A percentile compares a stretch with the other conserved stretches of the same genome.
phyloP scores from a whole-genome alignment of 305 asterid genomes.

The Salvia sclarea region DNA sequence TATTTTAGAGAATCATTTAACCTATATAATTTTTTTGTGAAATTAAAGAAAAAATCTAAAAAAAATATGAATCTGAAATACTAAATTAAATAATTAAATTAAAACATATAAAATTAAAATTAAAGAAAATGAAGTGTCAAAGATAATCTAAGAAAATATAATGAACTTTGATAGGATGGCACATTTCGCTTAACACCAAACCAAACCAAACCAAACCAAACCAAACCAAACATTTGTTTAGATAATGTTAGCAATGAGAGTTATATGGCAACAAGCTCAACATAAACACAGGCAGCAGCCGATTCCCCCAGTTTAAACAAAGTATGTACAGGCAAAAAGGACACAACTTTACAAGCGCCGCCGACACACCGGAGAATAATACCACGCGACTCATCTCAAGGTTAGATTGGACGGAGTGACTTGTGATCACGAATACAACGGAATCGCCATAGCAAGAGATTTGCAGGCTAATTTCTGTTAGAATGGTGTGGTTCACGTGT shows the following conservation, averaged over 20 bases:
- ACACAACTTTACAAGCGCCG: background rate
- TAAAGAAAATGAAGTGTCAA: too few relatives aligned
- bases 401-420: background rate
- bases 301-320: background rate
- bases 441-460: conserved; percentile 4
- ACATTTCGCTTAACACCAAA: too few relatives aligned
- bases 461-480: conserved; percentile 11
- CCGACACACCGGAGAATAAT: background rate
- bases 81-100: too few relatives aligned
- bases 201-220: background rate
- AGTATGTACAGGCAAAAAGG: background rate
- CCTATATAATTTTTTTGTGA: too few relatives aligned
- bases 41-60: too few relatives aligned
- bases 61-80: too few relatives aligned
- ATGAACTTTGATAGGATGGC: too few relatives aligned
- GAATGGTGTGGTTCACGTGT: background rate
- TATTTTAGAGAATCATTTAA: too few relatives aligned
- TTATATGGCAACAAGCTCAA: background rate
- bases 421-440: background rate
- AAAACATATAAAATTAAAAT: too few relatives aligned
- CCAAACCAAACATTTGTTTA: background rate
- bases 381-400: background rate
- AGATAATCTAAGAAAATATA: too few relatives aligned
- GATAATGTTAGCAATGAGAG: background rate
- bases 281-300: background rate